Base-by-base conservation (phyloP, 2,329 filamentous ascomycete species). In the Sarocladium kiliense region DNA sequence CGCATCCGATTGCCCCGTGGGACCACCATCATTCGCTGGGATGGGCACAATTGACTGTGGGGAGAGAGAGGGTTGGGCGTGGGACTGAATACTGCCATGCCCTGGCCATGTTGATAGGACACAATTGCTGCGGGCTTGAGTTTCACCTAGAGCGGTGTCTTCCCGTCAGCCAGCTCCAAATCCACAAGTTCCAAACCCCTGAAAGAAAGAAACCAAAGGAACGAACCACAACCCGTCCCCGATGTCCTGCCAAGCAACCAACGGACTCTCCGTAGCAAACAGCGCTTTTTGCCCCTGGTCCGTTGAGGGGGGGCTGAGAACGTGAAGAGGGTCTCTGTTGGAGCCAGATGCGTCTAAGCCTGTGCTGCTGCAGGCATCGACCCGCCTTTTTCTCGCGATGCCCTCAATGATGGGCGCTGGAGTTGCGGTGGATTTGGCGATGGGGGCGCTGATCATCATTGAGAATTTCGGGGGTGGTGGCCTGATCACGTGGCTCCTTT, bases 301-400 rank as follows among this genome's bases (percentile, higher is more conserved):
- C 36, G 6, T 6, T 39, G 12, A 39, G n/a, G 36, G 6, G 36
- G 36, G 36, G 5, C 12, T 39, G n/a, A n/a, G n/a, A n/a, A n/a
- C n/a, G n/a, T n/a, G 44, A 47, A 27, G 26, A 34, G 47, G 47
- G 47, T 51, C 47, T 19, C 27, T 3, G 14, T 18, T 34, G 27
- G 47, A 26, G 21, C 47, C 47, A 51, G 27, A 51, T 51, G 47
- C 27, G 27, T 51, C 27, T 51, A 36, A 27, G 21, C 47, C 47
- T 32, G 34, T 27, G 23, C 27, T n/a, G 30, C n/a, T 36, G 18
- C 30, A 21, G 26, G 21, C n/a, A 51, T 51, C 47, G 47, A n/a
- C 47, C 47, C 47, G 47, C 47, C 47, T 51, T 51, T 51, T 7
- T 30, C 27, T 21, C 18, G 27, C 10, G 12, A 36, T 51, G 47